A percentile compares a stretch with the other conserved stretches of the same genome.
Evolutionary conservation across 2,329 filamentous ascomycete species (phyloP).

Genomic region (Corniculantispora saksenae): DNA sequence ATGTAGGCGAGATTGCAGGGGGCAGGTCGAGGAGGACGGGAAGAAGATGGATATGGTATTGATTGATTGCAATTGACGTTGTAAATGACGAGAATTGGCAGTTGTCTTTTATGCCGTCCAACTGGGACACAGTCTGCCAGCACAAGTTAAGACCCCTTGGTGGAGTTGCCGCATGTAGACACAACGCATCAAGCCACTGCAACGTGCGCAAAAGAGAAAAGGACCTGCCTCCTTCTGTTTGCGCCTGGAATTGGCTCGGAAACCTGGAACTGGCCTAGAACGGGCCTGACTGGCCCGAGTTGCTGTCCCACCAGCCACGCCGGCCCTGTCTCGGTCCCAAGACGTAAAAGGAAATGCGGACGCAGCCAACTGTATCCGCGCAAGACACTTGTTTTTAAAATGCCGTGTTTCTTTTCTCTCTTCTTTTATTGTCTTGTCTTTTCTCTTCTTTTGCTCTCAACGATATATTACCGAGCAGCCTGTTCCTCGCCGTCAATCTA

Average conservation of each 20-base stretch:
- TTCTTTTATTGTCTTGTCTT: too few species aligned
- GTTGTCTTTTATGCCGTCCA: not conserved
- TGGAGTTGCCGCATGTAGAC: not conserved
- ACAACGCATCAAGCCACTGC: not conserved
- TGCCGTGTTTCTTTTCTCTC: not conserved
- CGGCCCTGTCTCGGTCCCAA: not conserved
- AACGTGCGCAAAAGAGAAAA: not conserved
- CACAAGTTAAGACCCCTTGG: too few species aligned
- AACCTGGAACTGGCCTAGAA: too few species aligned
- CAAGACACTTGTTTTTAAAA: not conserved
- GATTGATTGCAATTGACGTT: not conserved
- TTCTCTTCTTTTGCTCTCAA: too few species aligned
- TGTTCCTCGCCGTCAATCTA: too few species aligned
- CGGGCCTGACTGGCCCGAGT: too few species aligned
- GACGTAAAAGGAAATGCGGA: not conserved
- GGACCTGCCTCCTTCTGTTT: too few species aligned
- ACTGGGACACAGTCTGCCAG: not conserved
- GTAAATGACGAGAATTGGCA: not conserved
- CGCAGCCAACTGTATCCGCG: not conserved
- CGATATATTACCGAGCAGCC: too few species aligned
- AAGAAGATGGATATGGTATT: too few species aligned
- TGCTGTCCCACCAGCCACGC: not conserved
- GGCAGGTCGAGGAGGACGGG: too few species aligned
- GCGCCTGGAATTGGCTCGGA: too few species aligned
- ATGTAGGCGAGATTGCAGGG: not conserved